These are phyloP conservation scores for Blastomyces gilchristii DNA, from an alignment of 2,329 filamentous ascomycete genomes.

Conservation along the genomic window DNA sequence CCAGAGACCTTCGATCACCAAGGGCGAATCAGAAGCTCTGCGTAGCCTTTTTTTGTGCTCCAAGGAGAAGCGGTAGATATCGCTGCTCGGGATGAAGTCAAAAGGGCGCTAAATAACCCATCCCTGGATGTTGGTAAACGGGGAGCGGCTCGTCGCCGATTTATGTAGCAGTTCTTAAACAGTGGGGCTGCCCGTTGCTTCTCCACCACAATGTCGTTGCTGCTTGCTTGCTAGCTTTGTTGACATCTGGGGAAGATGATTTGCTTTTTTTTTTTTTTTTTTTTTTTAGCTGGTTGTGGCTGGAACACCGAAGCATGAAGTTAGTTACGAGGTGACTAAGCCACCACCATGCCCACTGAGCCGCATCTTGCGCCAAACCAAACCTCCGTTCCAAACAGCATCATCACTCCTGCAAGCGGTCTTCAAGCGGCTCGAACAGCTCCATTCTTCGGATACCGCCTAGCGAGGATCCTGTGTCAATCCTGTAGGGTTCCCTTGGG, in stretches of 20 bases:
- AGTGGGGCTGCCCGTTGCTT: not conserved
- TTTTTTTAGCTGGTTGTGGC: not conserved
- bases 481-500: not conserved
- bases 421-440: not conserved
- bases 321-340: not conserved
- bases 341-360: not conserved
- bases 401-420: not conserved
- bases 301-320: not conserved
- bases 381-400: not conserved
- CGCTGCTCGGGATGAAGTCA: not conserved
- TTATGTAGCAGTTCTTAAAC: not conserved
- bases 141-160: not conserved
- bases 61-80: not conserved
- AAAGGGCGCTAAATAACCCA: not conserved
- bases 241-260: no score
- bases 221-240: no score
- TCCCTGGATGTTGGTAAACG: not conserved
- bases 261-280: no score
- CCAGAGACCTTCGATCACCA: not conserved
- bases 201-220: not conserved
- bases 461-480: not conserved
- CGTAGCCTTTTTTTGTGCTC: not conserved
- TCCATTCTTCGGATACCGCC: not conserved
- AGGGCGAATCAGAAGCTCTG: not conserved
- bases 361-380: constrained; percentile 2